Evolutionary conservation across 495 filamentous ascomycete genomes (phyloP), one percentile per base, ranked within the genome.

Genomic region (Tuber calosporum): DNA sequence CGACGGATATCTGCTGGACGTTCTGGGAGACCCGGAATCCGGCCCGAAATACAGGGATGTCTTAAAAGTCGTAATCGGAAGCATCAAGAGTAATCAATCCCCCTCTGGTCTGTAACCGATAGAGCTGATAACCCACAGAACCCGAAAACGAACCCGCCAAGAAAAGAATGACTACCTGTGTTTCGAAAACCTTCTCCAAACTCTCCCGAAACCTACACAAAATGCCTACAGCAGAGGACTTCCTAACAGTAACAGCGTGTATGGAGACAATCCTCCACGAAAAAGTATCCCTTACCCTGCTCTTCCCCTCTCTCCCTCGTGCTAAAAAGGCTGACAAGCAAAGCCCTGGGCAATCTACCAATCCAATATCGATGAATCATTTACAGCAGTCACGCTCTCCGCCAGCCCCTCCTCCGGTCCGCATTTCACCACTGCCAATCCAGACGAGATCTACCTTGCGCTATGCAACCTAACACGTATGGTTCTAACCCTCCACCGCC

Each of bases 331-430:
- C 36, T 43, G 20, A 69, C 22, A 48, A 69, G 48, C 42, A 9
- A 53, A 81, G 69, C 53, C 70, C 26, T 81, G 80, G 80, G 45
- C 69, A 36, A 74, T 81, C 20, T 68, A 72, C 39, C 80, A 81
- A 71, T 79, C 73, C 67, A 81, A 79, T n/a, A 73, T 81, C 30
- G 80, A 81, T 39, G 73, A 80, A 74, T 77, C 74, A 17, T 72
- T 81, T 39, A 53, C 77, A 20, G 69, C 77, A 8, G 40, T 79
- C 40, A 68, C 76, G 15, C 72, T 79, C 38, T 72, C 70, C 26
- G 62, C 77, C 42, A 81, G 77, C 34, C 70, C 80, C 0, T 34
- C 26, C 13, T 74, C 69, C 4, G 80, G 80, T 1, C 80, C 80
- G 17, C 15, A 40, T 37, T 75, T 81, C 8, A 19, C 48, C 39